These are phyloP conservation scores for Solanum ossicruentum DNA, from an alignment of 257 asterid genomes.

Conservation along the genomic window DNA sequence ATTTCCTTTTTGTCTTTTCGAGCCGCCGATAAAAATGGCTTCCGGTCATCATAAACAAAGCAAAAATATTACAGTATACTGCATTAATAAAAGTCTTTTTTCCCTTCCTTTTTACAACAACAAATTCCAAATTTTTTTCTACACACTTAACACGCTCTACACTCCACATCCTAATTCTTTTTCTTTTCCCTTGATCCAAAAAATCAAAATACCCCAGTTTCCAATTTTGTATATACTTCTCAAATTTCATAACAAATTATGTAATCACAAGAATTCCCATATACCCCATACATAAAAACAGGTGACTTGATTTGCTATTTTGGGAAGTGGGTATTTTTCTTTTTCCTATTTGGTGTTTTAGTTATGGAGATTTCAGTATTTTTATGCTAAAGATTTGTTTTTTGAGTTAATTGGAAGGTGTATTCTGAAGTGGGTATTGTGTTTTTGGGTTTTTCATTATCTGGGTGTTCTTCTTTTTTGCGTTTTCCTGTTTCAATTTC, in stretches of 20 bases:
- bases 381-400: neutral
- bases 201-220: neutral
- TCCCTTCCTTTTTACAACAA: neutral
- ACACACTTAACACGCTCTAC: neutral
- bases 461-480: neutral
- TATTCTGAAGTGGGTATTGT: neutral
- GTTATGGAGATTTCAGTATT: neutral
- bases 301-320: neutral
- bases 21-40: neutral
- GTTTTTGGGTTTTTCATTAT: neutral
- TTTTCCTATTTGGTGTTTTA: neutral
- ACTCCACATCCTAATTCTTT: neutral
- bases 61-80: too few species aligned
- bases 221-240: neutral
- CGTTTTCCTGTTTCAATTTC: neutral
- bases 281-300: neutral
- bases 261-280: neutral
- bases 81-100: neutral
- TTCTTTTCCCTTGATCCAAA: constrained; percentile 14
- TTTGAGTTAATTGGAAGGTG: neutral
- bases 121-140: neutral
- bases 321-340: neutral
- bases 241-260: neutral
- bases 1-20: too few species aligned
- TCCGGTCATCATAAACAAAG: neutral